Evolutionary conservation across 2,329 filamentous ascomycete species (phyloP), one percentile per base, ranked within the genome.

Genomic region (Juglanconis sp.): DNA sequence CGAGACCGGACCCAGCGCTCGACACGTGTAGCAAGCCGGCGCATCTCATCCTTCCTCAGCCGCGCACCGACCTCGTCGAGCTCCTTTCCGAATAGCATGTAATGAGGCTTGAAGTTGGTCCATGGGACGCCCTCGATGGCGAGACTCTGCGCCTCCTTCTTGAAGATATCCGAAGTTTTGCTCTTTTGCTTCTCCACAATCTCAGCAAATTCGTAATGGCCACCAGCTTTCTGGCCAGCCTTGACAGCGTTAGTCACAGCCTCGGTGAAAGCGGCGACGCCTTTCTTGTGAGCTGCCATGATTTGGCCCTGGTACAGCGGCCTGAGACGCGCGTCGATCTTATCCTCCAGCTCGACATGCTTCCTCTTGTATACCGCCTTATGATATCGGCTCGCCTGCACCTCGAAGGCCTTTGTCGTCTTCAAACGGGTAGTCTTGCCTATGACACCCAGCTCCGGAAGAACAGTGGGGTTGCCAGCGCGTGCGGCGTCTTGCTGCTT

Each of bases 11-110:
- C 93, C 91, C 93, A 97, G 67, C 94, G 87, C 77, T 99, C 95
- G 31, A 97, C 90, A 24, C 95, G 86, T 36, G 88, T 95, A 2
- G 95, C 93, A 64, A 99, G 79, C 30, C 95, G 87, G 64, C 94
- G 87, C 92, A 99, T 96, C 76, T 99, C 95, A 66, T 99, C 95
- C 71, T 95, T 93, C 67, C 95, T 86, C 67, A 99, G 78, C 64
- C 90, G 87, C 46, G 85, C 83, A 66, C 92, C 96, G 57, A 96
- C 92, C 65, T 95, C 90, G 63, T 96, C 91, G 13, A 99, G 82
- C 61, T 99, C 95, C 72, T 96, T 94, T 71, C 91, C 89, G 68
- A 94, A 96, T 32, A 96, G 79, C 31, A 82, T 78, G 61, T 90
- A 81, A 73, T 96, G 91, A 52, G 92, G 83, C 70, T 88, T 87